A percentile compares a stretch with the other conserved stretches of the same genome.
Conservation (phyloP, 116 monocot species). For the Cymodocea nodosa region DNA sequence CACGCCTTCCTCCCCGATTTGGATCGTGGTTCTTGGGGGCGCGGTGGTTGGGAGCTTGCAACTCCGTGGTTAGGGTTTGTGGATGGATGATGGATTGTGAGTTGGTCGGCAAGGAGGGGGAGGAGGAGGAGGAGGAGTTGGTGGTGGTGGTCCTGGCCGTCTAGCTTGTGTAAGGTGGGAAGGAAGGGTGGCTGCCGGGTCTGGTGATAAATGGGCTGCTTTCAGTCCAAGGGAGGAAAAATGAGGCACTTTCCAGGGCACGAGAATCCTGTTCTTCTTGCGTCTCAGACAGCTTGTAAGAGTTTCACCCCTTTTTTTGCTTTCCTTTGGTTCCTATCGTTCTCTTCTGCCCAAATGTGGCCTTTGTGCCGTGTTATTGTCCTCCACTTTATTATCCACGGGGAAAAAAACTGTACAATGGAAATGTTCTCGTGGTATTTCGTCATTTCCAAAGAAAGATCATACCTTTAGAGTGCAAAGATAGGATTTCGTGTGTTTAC, state of each 20-base stretch:
- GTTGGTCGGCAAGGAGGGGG: neutral
- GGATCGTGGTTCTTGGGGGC: neutral
- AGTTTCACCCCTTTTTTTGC: too few relatives aligned
- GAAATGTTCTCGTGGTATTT: too few relatives aligned
- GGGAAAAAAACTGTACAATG: too few relatives aligned
- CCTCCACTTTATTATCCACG: too few relatives aligned
- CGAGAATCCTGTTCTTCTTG: constrained; percentile 8
- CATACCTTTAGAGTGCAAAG: too few relatives aligned
- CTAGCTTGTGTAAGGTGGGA: neutral
- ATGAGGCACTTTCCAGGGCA: constrained; percentile 3
- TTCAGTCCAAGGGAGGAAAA: constrained; percentile 3
- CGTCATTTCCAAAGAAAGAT: too few relatives aligned
- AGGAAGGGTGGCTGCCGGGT: neutral
- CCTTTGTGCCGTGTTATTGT: too few relatives aligned
- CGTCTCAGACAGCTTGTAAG: constrained; percentile 10
- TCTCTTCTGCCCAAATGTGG: too few relatives aligned
- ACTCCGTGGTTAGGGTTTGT: neutral
- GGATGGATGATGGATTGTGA: neutral
- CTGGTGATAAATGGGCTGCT: constrained; percentile 8
- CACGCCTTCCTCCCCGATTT: too few relatives aligned
- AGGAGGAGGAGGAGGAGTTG: neutral
- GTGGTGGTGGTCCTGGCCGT: neutral
- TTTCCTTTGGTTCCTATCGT: too few relatives aligned
- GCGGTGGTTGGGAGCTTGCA: neutral
- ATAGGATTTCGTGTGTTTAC: too few relatives aligned